Evolutionary conservation across 208 protist genomes (phyloP), one percentile per base, ranked within the genome.

Genomic region (Acanthamoeba pearcei): DNA sequence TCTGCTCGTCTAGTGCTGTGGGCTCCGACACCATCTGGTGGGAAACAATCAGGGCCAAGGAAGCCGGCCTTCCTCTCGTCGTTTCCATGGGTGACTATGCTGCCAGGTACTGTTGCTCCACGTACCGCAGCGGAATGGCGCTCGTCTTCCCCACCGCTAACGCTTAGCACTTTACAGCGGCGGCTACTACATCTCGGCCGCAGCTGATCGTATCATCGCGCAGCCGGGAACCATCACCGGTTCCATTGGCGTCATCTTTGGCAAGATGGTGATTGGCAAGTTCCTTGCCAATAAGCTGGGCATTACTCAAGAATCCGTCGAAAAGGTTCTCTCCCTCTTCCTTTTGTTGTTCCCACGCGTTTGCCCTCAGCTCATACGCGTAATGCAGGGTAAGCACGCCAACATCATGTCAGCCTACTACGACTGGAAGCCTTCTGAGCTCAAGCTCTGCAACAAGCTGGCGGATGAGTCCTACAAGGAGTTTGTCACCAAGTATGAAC

Each of bases 31-130:
- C 89, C 5, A 93, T 93, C 38, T 93, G 89, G 89, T 51, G 64
- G 66, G 89, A 93, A 55, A 93, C 89, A 8, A 55, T 80, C 27
- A 93, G 29, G n/a, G 68, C 64, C 42, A 93, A 78, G 46, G 64
- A 76, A 12, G 66, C 57, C 57, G 89, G 89, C 29, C 57, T 80
- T 17, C 64, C 57, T 46, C 22, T 93, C 38, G 66, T 93, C 27
- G 89, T 93, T 42, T 93, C 89, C 32, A 93, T 93, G 89, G 89
- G 89, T 32, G 66, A 93, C 35, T 80, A 80, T n/a, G 89, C 89
- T 15, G 89, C 89, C 24, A 91, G 83, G 83, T 66, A 66, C 60
- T 66, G 22, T 66, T n/a, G 60, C 60, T 22, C 22, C 12, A 60
- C 17, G 17, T 22, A 66, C 60, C 60, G 24, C 15, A 10, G 8